Evolutionary conservation across 495 filamentous ascomycete genomes (phyloP).

Genomic region (Astrothelium macrocarpum): DNA sequence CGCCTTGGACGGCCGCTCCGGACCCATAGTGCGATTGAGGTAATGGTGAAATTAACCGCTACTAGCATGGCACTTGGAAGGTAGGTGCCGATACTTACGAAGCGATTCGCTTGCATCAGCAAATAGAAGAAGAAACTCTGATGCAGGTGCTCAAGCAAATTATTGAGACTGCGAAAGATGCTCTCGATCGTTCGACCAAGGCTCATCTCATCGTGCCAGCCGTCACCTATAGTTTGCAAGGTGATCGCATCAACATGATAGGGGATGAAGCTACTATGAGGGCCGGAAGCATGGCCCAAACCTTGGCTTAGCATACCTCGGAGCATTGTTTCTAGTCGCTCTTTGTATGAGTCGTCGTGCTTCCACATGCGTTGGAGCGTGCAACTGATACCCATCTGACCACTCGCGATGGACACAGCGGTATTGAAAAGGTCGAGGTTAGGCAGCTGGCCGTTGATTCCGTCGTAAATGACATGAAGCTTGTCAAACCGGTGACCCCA

Average conservation of each 20-base stretch:
- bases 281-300: conserved; percentile 78
- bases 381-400: conserved; percentile 83
- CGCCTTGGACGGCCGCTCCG: conserved; percentile 53
- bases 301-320: conserved; percentile 90
- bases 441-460: conserved; percentile 89
- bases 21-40: conserved; percentile 86
- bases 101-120: conserved; percentile 77
- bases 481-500: conserved; percentile 73
- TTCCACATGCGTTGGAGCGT: conserved; percentile 78
- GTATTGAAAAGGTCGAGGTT: conserved; percentile 96
- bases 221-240: conserved; percentile 75
- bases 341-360: conserved; percentile 72
- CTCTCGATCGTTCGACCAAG: conserved; percentile 84
- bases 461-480: conserved; percentile 88
- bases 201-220: conserved; percentile 96
- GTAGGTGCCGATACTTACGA: conserved; percentile 97
- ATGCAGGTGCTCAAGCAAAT: conserved; percentile 90
- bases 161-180: conserved; percentile 85
- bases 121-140: conserved; percentile 99
- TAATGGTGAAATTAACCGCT: conserved; percentile 89
- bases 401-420: conserved; percentile 73
- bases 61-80: conserved; percentile 93
- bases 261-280: conserved; percentile 91
- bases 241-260: conserved; percentile 98
- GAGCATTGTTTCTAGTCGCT: conserved; percentile 79